A percentile compares a stretch with the other conserved stretches of the same genome.
Evolutionary conservation across 2,329 filamentous ascomycete genomes (phyloP).

Genomic region (Leptographium flavum): DNA sequence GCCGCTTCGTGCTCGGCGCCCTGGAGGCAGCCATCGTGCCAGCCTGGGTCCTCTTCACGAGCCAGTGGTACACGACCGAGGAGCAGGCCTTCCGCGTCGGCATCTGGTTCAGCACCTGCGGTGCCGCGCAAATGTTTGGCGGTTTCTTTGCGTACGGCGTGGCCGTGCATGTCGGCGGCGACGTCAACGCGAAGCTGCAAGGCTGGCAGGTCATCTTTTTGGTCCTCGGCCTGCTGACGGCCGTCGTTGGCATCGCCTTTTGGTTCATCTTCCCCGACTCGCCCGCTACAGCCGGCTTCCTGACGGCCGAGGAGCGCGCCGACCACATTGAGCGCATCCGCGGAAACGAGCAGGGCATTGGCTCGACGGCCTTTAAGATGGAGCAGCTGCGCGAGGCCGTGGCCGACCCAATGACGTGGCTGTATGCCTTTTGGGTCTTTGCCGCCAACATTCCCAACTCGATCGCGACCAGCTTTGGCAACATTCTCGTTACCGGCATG

Average conservation of each 20-base stretch:
- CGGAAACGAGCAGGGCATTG: slow-evolving; percentile 21
- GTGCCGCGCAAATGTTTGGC: slow-evolving; percentile 23
- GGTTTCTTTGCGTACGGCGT: slow-evolving; percentile 25
- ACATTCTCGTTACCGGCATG: slow-evolving; percentile 7
- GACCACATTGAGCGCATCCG: slow-evolving; percentile 19
- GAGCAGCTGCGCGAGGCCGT: slow-evolving; percentile 9
- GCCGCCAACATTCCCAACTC: slow-evolving; percentile 9
- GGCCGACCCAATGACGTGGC: slow-evolving; percentile 10
- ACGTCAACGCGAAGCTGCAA: not conserved
- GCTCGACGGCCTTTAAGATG: slow-evolving; percentile 5
- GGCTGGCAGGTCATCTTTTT: slow-evolving; percentile 16
- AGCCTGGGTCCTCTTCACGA: slow-evolving; percentile 18
- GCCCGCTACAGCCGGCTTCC: slow-evolving; percentile 22
- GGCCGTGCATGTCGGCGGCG: slow-evolving; percentile 11
- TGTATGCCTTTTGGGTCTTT: slow-evolving; percentile 10
- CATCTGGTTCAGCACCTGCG: slow-evolving; percentile 50
- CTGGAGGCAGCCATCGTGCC: slow-evolving; percentile 15
- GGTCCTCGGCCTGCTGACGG: slow-evolving; percentile 17
- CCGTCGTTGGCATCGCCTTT: slow-evolving; percentile 13
- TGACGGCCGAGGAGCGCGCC: slow-evolving; percentile 15
- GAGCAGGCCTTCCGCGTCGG: slow-evolving; percentile 35
- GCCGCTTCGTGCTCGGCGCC: slow-evolving; percentile 15
- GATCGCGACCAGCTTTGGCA: slow-evolving; percentile 8
- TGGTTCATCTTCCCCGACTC: slow-evolving; percentile 19
- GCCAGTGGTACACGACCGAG: slow-evolving; percentile 16